Conservation (phyloP, 805 yeast species). For the Sugiyamaella floridensis region DNA sequence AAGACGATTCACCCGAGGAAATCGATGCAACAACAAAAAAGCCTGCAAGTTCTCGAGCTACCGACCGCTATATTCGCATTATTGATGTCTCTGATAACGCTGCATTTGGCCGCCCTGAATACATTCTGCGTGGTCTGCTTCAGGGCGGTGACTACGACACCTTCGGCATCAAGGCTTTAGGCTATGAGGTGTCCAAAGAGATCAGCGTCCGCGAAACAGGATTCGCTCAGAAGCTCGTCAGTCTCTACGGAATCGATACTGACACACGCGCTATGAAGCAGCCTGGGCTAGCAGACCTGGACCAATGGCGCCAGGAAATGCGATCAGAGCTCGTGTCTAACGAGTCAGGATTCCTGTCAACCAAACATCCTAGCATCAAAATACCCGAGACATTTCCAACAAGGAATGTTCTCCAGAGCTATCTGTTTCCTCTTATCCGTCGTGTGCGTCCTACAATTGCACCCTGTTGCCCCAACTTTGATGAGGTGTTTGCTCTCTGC, state of each 20-base stretch:
- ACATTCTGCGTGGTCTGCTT: constrained; percentile 21
- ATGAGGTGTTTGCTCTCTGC: neutral
- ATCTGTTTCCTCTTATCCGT: constrained; percentile 8
- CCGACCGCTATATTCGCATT: constrained; percentile 6
- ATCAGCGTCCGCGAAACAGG: constrained; percentile 13
- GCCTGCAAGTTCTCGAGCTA: constrained; percentile 2
- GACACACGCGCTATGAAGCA: neutral
- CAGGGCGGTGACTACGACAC: constrained; percentile 28
- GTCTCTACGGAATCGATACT: constrained; percentile 4
- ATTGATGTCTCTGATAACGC: constrained; percentile 4
- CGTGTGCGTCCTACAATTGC: neutral
- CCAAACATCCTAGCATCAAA: constrained; percentile 3
- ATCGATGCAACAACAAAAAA: neutral
- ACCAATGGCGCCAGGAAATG: constrained; percentile 13
- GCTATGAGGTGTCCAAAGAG: constrained; percentile 16
- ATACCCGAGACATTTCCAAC: constrained; percentile 17
- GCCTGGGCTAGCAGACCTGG: neutral
- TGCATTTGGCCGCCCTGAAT: constrained; percentile 9
- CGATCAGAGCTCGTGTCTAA: constrained; percentile 21
- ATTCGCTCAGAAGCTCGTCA: constrained; percentile 17
- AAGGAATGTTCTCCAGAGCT: constrained; percentile 6
- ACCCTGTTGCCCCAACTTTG: neutral
- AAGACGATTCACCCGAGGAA: neutral
- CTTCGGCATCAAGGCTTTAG: constrained; percentile 21
- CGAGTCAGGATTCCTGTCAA: constrained; percentile 13